A percentile compares a stretch with the other conserved stretches of the same genome.
Conservation (phyloP, 2,329 filamentous ascomycete species). For the Colletotrichum sp. region DNA sequence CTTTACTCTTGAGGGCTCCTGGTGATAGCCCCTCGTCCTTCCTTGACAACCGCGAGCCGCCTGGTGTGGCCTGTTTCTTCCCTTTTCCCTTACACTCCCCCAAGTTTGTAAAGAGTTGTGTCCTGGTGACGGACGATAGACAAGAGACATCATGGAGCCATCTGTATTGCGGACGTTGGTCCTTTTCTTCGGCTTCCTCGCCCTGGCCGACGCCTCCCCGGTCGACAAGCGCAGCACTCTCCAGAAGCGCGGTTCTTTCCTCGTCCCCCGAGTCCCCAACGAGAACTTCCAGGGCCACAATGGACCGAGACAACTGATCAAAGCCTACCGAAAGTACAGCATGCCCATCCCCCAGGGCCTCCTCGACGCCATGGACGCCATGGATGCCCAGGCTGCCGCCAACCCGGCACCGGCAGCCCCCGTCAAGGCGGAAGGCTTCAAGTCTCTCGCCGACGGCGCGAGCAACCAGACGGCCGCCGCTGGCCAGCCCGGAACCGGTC, state of each 20-base stretch:
- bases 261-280: constrained; percentile 62
- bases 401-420: background rate
- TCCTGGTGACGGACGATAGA: constrained; percentile 10
- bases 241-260: constrained; percentile 57
- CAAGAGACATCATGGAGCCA: constrained; percentile 13
- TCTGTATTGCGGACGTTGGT: constrained; percentile 12
- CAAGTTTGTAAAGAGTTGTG: background rate
- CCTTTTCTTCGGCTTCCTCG: constrained; percentile 14
- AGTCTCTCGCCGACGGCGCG: background rate
- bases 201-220: constrained; percentile 29
- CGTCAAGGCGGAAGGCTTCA: constrained; percentile 27
- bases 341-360: constrained; percentile 53
- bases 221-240: constrained; percentile 30
- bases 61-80: constrained; percentile 18
- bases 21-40: constrained; percentile 19
- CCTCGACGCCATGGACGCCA: constrained; percentile 38
- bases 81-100: background rate
- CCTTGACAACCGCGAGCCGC: constrained; percentile 3
- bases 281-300: constrained; percentile 58
- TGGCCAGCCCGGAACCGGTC: constrained; percentile 43
- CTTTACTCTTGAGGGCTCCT: constrained; percentile 10
- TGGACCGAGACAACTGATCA: constrained; percentile 66
- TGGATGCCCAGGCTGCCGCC: constrained; percentile 6
- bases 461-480: constrained; percentile 14
- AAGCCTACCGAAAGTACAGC: constrained; percentile 72